Conservation (phyloP, 768 basidiomycete species). For the Atractiella rhizophila region DNA sequence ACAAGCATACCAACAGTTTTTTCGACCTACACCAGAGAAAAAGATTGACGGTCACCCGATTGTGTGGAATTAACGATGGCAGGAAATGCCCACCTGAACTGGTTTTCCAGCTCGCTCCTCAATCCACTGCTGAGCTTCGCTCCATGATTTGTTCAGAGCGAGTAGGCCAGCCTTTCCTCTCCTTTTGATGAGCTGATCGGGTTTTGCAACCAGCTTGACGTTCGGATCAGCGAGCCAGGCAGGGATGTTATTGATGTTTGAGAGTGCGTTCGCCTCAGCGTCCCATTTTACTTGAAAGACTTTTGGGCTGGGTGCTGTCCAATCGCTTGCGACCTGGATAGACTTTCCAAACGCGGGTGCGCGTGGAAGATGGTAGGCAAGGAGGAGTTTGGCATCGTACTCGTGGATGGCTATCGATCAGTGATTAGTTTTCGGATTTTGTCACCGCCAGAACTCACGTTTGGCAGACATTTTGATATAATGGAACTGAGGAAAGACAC, state of each 20-base stretch:
- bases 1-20: background rate
- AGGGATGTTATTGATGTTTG: conserved; percentile 37
- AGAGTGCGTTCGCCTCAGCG: conserved; percentile 36
- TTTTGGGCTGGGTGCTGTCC: conserved; percentile 39
- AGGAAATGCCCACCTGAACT: conserved; percentile 38
- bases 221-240: conserved; percentile 62
- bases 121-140: conserved; percentile 70
- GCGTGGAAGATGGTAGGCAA: conserved; percentile 89
- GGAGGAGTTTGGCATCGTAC: conserved; percentile 93
- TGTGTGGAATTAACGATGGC: conserved; percentile 10
- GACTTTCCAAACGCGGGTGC: conserved; percentile 48
- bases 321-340: conserved; percentile 29
- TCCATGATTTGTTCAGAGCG: conserved; percentile 76
- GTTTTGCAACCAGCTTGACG: conserved; percentile 73
- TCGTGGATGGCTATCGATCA: conserved; percentile 49
- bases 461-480: conserved; percentile 9
- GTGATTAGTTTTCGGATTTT: background rate
- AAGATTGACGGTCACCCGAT: conserved; percentile 6
- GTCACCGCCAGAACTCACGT: conserved; percentile 1
- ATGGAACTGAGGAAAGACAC: background rate
- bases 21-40: background rate
- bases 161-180: conserved; percentile 94
- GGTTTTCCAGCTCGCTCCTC: conserved; percentile 67
- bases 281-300: conserved; percentile 56
- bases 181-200: conserved; percentile 97